These are phyloP conservation scores for Asterionellopsis glacialis DNA, from an alignment of 108 stramenopile genomes.

Conservation along the genomic window DNA sequence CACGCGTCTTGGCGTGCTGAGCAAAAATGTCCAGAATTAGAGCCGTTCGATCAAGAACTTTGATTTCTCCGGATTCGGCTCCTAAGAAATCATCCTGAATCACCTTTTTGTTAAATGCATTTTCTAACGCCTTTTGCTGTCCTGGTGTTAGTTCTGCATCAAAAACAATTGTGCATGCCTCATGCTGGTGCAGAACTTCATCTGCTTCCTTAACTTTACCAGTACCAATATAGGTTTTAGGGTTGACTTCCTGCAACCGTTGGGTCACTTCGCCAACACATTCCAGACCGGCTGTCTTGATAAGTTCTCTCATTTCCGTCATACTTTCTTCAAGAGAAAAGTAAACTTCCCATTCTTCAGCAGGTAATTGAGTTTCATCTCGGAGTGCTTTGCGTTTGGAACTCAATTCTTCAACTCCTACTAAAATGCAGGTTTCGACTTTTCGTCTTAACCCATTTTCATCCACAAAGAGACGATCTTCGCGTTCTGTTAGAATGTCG, in stretches of 20 bases:
- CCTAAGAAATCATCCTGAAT: slow-evolving; percentile 78
- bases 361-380: neutral
- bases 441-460: slow-evolving; percentile 38
- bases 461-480: slow-evolving; percentile 70
- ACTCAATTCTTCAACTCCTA: slow-evolving; percentile 75
- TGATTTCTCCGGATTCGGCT: slow-evolving; percentile 45
- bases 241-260: slow-evolving; percentile 87
- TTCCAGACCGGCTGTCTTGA: slow-evolving; percentile 88
- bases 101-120: slow-evolving; percentile 68
- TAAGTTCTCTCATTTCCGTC: slow-evolving; percentile 91
- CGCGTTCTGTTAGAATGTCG: slow-evolving; percentile 70
- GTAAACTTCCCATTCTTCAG: slow-evolving; percentile 24
- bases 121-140: slow-evolving; percentile 88
- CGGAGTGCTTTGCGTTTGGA: slow-evolving; percentile 27
- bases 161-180: slow-evolving; percentile 78
- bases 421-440: slow-evolving; percentile 67
- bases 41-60: slow-evolving; percentile 95
- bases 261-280: slow-evolving; percentile 81
- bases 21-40: slow-evolving; percentile 96
- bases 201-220: slow-evolving; percentile 76
- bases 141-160: slow-evolving; percentile 94
- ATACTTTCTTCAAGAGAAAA: slow-evolving; percentile 89
- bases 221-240: slow-evolving; percentile 84
- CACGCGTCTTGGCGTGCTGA: slow-evolving; percentile 90
- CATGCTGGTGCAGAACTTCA: slow-evolving; percentile 43